These are phyloP conservation scores for Acrocalymma vagum DNA, from an alignment of 2,329 filamentous ascomycete species.

Conservation along the genomic window DNA sequence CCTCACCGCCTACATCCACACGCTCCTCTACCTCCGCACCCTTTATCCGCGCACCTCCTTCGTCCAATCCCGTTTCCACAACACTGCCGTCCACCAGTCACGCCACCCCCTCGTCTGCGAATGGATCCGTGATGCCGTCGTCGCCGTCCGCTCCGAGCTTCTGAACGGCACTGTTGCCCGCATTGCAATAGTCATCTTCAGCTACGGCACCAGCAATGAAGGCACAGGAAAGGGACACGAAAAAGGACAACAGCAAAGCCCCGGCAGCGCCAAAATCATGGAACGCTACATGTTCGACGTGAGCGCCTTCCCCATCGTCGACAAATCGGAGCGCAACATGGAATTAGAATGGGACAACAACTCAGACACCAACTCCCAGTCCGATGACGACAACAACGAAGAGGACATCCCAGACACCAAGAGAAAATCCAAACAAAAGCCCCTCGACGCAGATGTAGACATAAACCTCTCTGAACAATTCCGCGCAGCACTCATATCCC, in stretches of 20 bases:
- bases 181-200: slow-evolving; percentile 66
- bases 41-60: slow-evolving; percentile 84
- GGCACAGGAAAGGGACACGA: neutral
- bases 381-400: slow-evolving; percentile 15
- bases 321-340: slow-evolving; percentile 56
- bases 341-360: slow-evolving; percentile 54
- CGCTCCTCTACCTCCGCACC: slow-evolving; percentile 81
- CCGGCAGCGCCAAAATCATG: slow-evolving; percentile 58
- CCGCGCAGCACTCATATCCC: slow-evolving; percentile 69
- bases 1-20: slow-evolving; percentile 83
- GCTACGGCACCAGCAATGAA: slow-evolving; percentile 37
- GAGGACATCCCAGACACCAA: slow-evolving; percentile 13
- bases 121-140: slow-evolving; percentile 84
- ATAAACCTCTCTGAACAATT: slow-evolving; percentile 76
- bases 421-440: slow-evolving; percentile 17
- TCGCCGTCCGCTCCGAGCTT: slow-evolving; percentile 75
- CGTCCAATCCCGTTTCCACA: slow-evolving; percentile 80
- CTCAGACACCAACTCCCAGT: slow-evolving; percentile 6
- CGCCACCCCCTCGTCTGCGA: slow-evolving; percentile 85
- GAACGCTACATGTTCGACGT: slow-evolving; percentile 70
- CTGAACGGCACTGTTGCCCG: slow-evolving; percentile 62
- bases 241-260: no score
- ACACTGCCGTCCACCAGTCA: slow-evolving; percentile 83
- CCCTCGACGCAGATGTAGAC: slow-evolving; percentile 31
- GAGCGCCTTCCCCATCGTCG: slow-evolving; percentile 62